Evolutionary conservation across 257 asterid species (phyloP).

Genomic region (Plantago ovata): DNA sequence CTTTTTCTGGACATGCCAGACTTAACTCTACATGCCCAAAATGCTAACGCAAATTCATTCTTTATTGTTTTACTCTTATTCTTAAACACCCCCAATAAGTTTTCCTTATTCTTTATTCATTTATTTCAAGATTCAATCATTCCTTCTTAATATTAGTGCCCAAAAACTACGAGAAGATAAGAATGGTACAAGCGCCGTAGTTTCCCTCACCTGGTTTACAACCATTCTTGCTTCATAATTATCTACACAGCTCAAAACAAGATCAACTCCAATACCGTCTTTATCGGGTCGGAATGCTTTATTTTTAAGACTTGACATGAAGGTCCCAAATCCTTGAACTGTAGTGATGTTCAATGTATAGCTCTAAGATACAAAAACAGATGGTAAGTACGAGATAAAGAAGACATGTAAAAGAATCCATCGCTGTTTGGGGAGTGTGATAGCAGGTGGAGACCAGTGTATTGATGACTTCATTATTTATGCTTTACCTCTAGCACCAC

Average conservation of each 20-base stretch:
- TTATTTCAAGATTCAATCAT: too few relatives aligned
- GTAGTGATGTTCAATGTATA: constrained; percentile 93
- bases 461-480: constrained; percentile 6
- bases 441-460: neutral
- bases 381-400: constrained; percentile 6
- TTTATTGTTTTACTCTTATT: too few relatives aligned
- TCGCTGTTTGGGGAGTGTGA: too few relatives aligned
- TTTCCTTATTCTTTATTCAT: too few relatives aligned
- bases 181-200: neutral
- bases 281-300: constrained; percentile 61
- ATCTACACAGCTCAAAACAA: constrained; percentile 94
- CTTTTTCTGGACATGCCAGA: too few relatives aligned
- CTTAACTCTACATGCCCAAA: too few relatives aligned
- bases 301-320: constrained; percentile 73
- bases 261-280: constrained; percentile 87
- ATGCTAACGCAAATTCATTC: too few relatives aligned
- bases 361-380: constrained; percentile 53
- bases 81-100: too few relatives aligned
- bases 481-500: constrained; percentile 89
- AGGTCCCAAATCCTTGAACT: constrained; percentile 90
- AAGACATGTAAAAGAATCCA: too few relatives aligned
- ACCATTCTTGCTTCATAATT: constrained; percentile 99
- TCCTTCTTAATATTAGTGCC: too few relatives aligned
- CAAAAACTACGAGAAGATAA: too few relatives aligned
- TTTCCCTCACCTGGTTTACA: constrained; percentile 79